Evolutionary conservation across 108 stramenopile genomes (phyloP), one percentile per base, ranked within the genome.

Genomic region (Cyclotella distinguenda): DNA sequence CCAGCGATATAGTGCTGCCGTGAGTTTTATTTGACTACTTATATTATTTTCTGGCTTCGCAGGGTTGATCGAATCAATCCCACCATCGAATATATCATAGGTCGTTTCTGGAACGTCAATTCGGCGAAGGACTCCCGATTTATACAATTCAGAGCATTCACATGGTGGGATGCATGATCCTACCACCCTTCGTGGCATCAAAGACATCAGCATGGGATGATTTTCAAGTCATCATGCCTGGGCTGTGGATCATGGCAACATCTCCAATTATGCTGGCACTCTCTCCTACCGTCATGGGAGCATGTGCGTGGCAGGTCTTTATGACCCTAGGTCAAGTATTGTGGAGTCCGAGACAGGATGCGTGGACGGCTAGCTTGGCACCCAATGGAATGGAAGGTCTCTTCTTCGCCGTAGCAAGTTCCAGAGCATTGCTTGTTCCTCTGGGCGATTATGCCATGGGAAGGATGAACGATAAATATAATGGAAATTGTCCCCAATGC

Each of bases 301-400:
- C 78, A 16, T 69, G 62, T 45, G 43, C 43, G 11, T 79, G 78
- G 78, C 73, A 75, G 45, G 61, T 74, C 33, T 48, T 73, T 28
- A 51, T 79, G 72, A 79, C 78, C 7, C 34, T 63, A 6, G 78
- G 78, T 15, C 72, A 79, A 45, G 68, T 75, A 3, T 32, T 79
- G 13, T 79, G 78, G 78, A 58, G 58, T 32, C 78, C 78, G 2
- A 53, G 78, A 2, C 64, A 65, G 44, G 44, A 45, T 30, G 45
- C 69, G 0, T 79, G 78, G 78, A 53, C 60, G 4, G 64, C 71
- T 7, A 43, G 64, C 6, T 46, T 79, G 22, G 78, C 78, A 19
- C 78, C 78, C 5, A 63, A 48, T 30, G 78, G 78, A 30, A 66
- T 62, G 39, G 78, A 79, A 30, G 78, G 78, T 18, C 47, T 79